Conservation (phyloP, 176 grass and related monocot genomes). For the Musa troglodytarum region DNA sequence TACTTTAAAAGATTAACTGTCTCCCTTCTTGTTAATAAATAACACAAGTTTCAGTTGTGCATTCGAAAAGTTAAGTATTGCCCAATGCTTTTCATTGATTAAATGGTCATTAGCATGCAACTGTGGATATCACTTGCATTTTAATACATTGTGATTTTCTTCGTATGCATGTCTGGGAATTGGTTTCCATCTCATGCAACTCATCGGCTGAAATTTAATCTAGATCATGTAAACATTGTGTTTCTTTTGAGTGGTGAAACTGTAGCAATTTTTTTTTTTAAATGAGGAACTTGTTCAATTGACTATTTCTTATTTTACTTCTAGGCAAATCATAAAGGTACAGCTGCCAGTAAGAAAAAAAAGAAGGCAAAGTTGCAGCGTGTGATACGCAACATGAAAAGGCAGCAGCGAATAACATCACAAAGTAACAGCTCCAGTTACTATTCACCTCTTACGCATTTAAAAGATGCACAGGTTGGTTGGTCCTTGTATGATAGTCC, state of each 20-base stretch:
- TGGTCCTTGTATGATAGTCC: not conserved
- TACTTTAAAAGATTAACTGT: too few species aligned
- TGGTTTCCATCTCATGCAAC: too few species aligned
- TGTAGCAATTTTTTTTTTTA: not conserved
- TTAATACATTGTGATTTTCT: too few species aligned
- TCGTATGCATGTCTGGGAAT: too few species aligned
- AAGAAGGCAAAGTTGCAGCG: constrained; percentile 95
- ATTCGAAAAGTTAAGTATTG: too few species aligned
- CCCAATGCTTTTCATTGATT: too few species aligned
- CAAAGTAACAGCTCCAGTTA: constrained; percentile 52
- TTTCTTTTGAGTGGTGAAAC: too few species aligned
- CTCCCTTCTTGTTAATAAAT: too few species aligned
- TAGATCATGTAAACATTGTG: not conserved
- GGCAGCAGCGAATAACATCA: constrained; percentile 60
- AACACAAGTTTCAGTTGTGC: too few species aligned
- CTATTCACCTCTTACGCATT: constrained; percentile 75
- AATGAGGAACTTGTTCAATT: not conserved
- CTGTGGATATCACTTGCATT: too few species aligned
- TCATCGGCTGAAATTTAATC: not conserved
- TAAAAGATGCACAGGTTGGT: constrained; percentile 86
- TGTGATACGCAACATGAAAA: constrained; percentile 88
- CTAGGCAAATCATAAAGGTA: constrained; percentile 82
- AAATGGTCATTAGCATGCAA: not conserved
- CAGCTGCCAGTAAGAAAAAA: constrained; percentile 89
- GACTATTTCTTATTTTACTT: constrained; percentile 1